A percentile compares a stretch with the other conserved stretches of the same genome.
These are phyloP conservation scores for Yarrowia sp. DNA, from an alignment of 805 yeast genomes.

Conservation along the genomic window DNA sequence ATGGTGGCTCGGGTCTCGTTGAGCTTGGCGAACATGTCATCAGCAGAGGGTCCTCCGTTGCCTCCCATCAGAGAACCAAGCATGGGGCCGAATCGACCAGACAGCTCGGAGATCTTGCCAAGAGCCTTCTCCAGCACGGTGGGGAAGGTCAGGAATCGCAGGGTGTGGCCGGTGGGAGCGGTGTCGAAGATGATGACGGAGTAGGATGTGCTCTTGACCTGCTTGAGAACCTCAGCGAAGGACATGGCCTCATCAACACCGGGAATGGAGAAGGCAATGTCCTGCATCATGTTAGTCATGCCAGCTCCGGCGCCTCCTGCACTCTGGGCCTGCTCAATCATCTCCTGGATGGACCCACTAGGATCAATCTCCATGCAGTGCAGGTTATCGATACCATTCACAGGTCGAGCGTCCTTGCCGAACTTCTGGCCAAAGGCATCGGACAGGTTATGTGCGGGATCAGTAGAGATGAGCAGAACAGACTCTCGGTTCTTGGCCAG, in stretches of 20 bases:
- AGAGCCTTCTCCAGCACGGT: slow-evolving; percentile 84
- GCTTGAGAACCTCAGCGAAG: slow-evolving; percentile 96
- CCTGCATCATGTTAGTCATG: slow-evolving; percentile 74
- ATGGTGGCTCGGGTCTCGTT: slow-evolving; percentile 78
- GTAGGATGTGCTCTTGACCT: slow-evolving; percentile 73
- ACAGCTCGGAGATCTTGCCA: slow-evolving; percentile 80
- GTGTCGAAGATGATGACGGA: slow-evolving; percentile 95
- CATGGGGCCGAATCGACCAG: slow-evolving; percentile 88
- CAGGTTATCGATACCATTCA: slow-evolving; percentile 81
- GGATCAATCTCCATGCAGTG: slow-evolving; percentile 99
- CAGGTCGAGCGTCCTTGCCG: slow-evolving; percentile 93
- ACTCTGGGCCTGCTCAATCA: slow-evolving; percentile 46
- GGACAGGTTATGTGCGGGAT: slow-evolving; percentile 96
- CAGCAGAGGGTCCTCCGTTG: slow-evolving; percentile 45
- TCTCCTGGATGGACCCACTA: slow-evolving; percentile 85
- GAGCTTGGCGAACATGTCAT: slow-evolving; percentile 73
- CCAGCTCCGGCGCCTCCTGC: slow-evolving; percentile 45
- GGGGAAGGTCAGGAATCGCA: slow-evolving; percentile 92
- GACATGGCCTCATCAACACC: slow-evolving; percentile 98
- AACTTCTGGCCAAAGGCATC: slow-evolving; percentile 99
- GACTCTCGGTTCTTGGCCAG: slow-evolving; percentile 80
- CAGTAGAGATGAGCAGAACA: slow-evolving; percentile 88
- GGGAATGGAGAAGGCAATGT: slow-evolving; percentile 91
- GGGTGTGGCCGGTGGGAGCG: slow-evolving; percentile 99
- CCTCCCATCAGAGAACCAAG: slow-evolving; percentile 67